phyloP scores from a whole-genome alignment of 2,329 filamentous ascomycete species.

The Emmonsiellopsis sp. region DNA sequence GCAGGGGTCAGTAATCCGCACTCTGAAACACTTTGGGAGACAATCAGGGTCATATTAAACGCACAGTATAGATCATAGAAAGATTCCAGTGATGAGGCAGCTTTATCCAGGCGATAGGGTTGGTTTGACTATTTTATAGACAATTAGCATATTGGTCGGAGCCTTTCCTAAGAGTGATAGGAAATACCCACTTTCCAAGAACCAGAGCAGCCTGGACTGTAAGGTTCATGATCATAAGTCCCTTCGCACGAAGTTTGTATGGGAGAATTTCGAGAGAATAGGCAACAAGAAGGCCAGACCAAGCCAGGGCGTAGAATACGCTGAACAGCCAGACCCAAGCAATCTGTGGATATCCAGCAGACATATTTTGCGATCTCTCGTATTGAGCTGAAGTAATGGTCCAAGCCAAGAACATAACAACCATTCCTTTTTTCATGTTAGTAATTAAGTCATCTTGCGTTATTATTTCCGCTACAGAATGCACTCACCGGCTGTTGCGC shows the following conservation, averaged over 20 bases:
- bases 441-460: neutral
- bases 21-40: neutral
- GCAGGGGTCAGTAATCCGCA: constrained; percentile 14
- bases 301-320: constrained; percentile 23
- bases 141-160: constrained; percentile 18
- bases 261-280: constrained; percentile 26
- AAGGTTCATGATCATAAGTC: constrained; percentile 32
- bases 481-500: constrained; percentile 28
- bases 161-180: neutral
- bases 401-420: constrained; percentile 37
- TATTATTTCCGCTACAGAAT: constrained; percentile 12
- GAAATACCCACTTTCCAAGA: neutral
- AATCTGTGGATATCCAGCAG: constrained; percentile 38
- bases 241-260: constrained; percentile 29
- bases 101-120: constrained; percentile 17
- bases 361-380: constrained; percentile 29
- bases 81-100: constrained; percentile 16
- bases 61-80: constrained; percentile 15
- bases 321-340: constrained; percentile 37
- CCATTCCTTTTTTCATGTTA: constrained; percentile 13
- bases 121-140: constrained; percentile 33
- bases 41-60: constrained; percentile 52
- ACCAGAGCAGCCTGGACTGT: constrained; percentile 38
- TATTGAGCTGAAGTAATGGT: constrained; percentile 36
- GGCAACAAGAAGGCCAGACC: constrained; percentile 18